These are phyloP conservation scores for Phytophthora niederhauseri DNA, from an alignment of 352 stramenopile genomes.

Conservation along the genomic window DNA sequence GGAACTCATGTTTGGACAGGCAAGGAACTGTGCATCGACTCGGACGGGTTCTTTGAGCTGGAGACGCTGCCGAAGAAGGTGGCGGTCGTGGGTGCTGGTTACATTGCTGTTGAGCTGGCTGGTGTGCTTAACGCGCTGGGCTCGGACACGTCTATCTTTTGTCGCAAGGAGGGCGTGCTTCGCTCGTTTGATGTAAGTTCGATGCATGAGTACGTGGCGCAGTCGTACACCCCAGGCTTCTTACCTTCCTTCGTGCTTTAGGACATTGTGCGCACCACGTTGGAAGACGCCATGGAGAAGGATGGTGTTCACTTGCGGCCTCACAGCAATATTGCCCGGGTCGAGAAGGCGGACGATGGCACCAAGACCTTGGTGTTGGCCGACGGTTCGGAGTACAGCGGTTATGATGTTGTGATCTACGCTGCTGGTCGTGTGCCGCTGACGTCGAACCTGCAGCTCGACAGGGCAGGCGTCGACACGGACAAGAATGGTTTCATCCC, in stretches of 20 bases:
- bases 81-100: constrained; percentile 97
- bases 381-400: constrained; percentile 44
- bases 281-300: constrained; percentile 63
- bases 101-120: constrained; percentile 98
- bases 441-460: constrained; percentile 68
- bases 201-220: background rate
- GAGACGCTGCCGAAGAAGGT: constrained; percentile 92
- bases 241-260: constrained; percentile 9
- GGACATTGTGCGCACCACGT: constrained; percentile 51
- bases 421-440: constrained; percentile 67
- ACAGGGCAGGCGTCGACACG: constrained; percentile 66
- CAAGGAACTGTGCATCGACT: constrained; percentile 94
- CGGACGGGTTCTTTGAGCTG: constrained; percentile 98
- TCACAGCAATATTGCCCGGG: constrained; percentile 48
- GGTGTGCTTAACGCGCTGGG: constrained; percentile 95
- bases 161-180: constrained; percentile 85
- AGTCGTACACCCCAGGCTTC: background rate
- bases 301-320: constrained; percentile 60
- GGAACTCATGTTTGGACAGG: constrained; percentile 35
- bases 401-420: constrained; percentile 91
- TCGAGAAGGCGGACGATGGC: constrained; percentile 49
- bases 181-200: constrained; percentile 86
- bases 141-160: constrained; percentile 91
- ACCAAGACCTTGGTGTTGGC: constrained; percentile 60
- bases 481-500: constrained; percentile 74